phyloP scores from a whole-genome alignment of 805 yeast genomes.

The Candida golubevii region DNA sequence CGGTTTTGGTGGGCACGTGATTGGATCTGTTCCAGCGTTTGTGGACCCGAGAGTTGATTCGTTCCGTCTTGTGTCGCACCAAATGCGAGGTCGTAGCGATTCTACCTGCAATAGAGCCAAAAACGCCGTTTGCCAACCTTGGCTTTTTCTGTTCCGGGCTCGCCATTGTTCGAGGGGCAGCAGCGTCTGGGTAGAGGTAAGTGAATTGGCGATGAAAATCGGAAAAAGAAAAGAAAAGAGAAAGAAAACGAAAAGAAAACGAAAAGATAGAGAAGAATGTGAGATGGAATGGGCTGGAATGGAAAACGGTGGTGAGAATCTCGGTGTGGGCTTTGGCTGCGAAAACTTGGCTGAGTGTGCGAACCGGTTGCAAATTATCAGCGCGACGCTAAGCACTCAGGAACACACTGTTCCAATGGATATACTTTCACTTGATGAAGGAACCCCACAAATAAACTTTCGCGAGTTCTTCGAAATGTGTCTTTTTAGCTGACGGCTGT shows the following conservation, averaged over 20 bases:
- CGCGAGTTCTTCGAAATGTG: too few relatives aligned
- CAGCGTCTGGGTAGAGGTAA: not conserved
- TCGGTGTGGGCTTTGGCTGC: too few relatives aligned
- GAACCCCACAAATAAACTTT: too few relatives aligned
- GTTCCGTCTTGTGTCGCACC: slow-evolving; percentile 5
- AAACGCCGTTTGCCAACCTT: not conserved
- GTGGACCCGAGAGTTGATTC: slow-evolving; percentile 7
- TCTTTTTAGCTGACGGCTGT: too few relatives aligned
- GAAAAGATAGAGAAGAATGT: not conserved
- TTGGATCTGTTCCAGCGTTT: slow-evolving; percentile 8
- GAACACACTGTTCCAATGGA: too few relatives aligned
- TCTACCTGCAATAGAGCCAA: slow-evolving; percentile 6
- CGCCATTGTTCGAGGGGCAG: not conserved
- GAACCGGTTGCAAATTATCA: too few relatives aligned
- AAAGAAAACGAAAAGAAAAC: not conserved
- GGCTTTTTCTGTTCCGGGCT: not conserved
- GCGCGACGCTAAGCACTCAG: too few relatives aligned
- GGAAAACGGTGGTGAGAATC: too few relatives aligned
- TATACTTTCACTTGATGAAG: too few relatives aligned
- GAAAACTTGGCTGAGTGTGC: too few relatives aligned
- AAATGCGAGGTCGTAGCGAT: slow-evolving; percentile 5
- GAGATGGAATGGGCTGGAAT: too few relatives aligned
- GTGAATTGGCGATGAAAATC: not conserved
- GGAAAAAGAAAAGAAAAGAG: not conserved
- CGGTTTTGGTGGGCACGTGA: slow-evolving; percentile 16